Evolutionary conservation across 176 grass and related monocot species (phyloP), one percentile per base, ranked within the genome.

Genomic region (Paspalum vaginatum): DNA sequence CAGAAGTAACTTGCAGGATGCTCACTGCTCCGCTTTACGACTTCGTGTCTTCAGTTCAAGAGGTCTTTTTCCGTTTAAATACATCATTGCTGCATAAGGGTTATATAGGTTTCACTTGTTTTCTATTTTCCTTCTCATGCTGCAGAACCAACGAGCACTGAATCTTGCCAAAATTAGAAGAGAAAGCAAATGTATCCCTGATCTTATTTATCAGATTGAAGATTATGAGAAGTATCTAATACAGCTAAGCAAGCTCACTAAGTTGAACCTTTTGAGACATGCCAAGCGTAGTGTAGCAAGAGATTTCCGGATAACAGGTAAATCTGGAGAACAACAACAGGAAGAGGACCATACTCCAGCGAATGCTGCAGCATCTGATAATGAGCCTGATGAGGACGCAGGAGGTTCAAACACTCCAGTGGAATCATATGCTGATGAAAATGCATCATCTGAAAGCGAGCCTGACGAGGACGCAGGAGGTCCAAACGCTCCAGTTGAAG

Each of bases 221-320:
- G 89, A 97, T 74, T 97, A 97, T 43, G 94, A 97, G 78, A 97
- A 90, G 81, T 87, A 97, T 80, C 77, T 97, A 55, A 97, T 97
- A 63, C 91, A 94, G 53, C 74, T 97, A 59, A 92, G 89, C 62
- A 97, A 97, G 61, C 68, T 88, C 42, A 88, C 84, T 17, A 92
- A 94, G 76, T 62, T 97, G 61, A 94, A 97, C 62, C 72, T 94
- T 57, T 77, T 97, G 89, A 85, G 91, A 77, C 58, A 97, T 72
- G 94, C 94, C 64, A 97, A 94, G 57, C 87, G 94, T 49, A 97
- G 94, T 9, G 86, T 87, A 26, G 83, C 94, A 77, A 94, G 94
- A 88, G 94, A 97, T 71, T 97, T 97, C 73, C 84, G 62, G 83
- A 97, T 97, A 57, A 44, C 78, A 73, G 86, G 85, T 17, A 81